Evolutionary conservation across 2,329 filamentous ascomycete species (phyloP), one percentile per base, ranked within the genome.

Genomic region (Botryosphaeria dothidea): DNA sequence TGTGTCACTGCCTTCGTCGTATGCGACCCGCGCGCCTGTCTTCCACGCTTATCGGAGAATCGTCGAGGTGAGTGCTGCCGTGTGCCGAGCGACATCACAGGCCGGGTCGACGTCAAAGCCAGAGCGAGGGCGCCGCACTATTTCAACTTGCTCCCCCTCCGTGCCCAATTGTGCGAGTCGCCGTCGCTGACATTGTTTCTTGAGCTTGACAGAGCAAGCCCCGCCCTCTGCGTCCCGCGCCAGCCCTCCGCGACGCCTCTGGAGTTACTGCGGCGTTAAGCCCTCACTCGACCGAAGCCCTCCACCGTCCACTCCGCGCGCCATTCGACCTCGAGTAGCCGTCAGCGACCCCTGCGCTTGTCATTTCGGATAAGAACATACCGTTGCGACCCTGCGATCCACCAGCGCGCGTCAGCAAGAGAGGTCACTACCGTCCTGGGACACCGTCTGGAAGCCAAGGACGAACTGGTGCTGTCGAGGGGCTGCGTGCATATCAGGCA

Each of bases 261-360:
- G 63, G 63, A 65, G 63, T 60, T 65, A 65, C 54, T 45, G 48
- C 63, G 63, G 63, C 63, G 63, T 65, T 61, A 65, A 65, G 45
- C 31, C 54, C 25, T 51, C 56, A 4, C 19, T 61, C 54, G 63
- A 51, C 54, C 45, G 63, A 62, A 21, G 15, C 27, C 43, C 45
- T 49, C 46, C 27, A 62, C 27, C 23, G 27, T 15, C 58, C 45
- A 11, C 5, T 11, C 5, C 15, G 23, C 15, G n/a, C 19, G 34
- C 46, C 45, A 25, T 31, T 51, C 58, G 9, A 23, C 38, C 58
- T 25, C 27, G 11, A 25, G n/a, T 17, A 13, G 41, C 41, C 11
- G 56, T 46, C 41, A 60, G 56, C 56, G n/a, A 9, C 15, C 3
- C 38, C 15, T 21, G 4, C 11, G 13, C 5, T 34, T n/a, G 7